Evolutionary conservation across 208 protist species (phyloP).

Genomic region (Trypanosoma brucei): DNA sequence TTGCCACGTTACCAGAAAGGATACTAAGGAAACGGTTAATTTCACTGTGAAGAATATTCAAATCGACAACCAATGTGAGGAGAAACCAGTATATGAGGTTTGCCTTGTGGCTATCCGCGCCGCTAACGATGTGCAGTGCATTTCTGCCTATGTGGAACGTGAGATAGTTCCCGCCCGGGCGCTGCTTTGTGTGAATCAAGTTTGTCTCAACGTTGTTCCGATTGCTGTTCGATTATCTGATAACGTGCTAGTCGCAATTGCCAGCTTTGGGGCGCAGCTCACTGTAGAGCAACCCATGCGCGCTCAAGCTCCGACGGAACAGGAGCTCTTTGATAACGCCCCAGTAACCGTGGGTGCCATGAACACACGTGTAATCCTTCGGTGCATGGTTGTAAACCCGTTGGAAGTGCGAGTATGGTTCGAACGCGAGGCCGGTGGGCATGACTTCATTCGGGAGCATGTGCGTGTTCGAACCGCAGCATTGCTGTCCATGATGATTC

Average conservation of each 20-base stretch:
- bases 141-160: conserved; percentile 55
- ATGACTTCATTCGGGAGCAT: conserved; percentile 80
- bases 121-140: conserved; percentile 26
- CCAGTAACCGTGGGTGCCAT: conserved; percentile 54
- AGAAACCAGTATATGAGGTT: conserved; percentile 66
- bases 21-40: conserved; percentile 36
- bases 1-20: conserved; percentile 51
- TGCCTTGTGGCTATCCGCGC: conserved; percentile 64
- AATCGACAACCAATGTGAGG: conserved; percentile 85
- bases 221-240: conserved; percentile 79
- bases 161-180: conserved; percentile 44
- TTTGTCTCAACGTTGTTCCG: conserved; percentile 72
- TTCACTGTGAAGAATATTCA: conserved; percentile 83
- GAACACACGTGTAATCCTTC: conserved; percentile 64
- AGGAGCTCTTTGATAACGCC: conserved; percentile 41
- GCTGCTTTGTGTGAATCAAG: conserved; percentile 64
- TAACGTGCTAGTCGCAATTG: conserved; percentile 55
- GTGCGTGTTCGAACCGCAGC: conserved; percentile 60
- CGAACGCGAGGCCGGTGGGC: conserved; percentile 57
- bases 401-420: conserved; percentile 81
- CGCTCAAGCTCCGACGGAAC: conserved; percentile 25
- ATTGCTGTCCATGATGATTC: conserved; percentile 80
- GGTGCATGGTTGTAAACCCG: conserved; percentile 86
- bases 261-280: conserved; percentile 32
- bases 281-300: conserved; percentile 7